Conservation (phyloP, 805 yeast genomes). For the Cyberlindnera sargentensis region DNA sequence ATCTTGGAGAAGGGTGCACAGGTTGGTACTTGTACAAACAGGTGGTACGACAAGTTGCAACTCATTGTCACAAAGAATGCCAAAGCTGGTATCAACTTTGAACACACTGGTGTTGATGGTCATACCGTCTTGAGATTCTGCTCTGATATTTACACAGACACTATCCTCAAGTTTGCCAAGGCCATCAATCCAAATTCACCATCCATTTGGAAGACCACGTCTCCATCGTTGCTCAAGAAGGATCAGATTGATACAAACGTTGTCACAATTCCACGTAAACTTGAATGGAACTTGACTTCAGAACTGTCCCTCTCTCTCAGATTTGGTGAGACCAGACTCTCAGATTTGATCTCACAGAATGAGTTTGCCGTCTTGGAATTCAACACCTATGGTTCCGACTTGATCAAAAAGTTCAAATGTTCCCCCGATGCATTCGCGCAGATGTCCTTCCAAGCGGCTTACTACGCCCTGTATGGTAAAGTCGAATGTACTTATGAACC, state of each 20-base stretch:
- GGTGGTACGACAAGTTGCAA: slow-evolving; percentile 94
- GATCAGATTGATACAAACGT: slow-evolving; percentile 38
- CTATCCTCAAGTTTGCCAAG: slow-evolving; percentile 79
- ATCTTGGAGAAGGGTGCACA: slow-evolving; percentile 78
- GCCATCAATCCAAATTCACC: slow-evolving; percentile 68
- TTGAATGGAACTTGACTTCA: slow-evolving; percentile 81
- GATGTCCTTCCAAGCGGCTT: slow-evolving; percentile 90
- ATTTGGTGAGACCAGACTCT: slow-evolving; percentile 84
- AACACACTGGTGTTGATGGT: slow-evolving; percentile 93
- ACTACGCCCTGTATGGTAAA: slow-evolving; percentile 85
- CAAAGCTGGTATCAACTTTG: slow-evolving; percentile 89
- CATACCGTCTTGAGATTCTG: slow-evolving; percentile 87
- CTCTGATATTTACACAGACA: slow-evolving; percentile 85
- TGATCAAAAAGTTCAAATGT: slow-evolving; percentile 76
- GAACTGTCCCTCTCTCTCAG: slow-evolving; percentile 74
- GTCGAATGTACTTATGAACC: slow-evolving; percentile 95
- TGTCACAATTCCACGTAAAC: slow-evolving; percentile 71
- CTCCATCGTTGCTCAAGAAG: slow-evolving; percentile 40
- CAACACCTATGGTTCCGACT: slow-evolving; percentile 58
- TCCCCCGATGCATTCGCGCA: slow-evolving; percentile 94
- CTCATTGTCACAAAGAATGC: slow-evolving; percentile 83
- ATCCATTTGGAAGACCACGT: slow-evolving; percentile 53
- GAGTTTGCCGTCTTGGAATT: slow-evolving; percentile 81
- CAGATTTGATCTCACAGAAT: slow-evolving; percentile 83
- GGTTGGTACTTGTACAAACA: slow-evolving; percentile 87